A percentile compares a stretch with the other conserved stretches of the same genome.
Evolutionary conservation across 2,329 filamentous ascomycete genomes (phyloP).

Genomic region (Cladophialophora carrionii): DNA sequence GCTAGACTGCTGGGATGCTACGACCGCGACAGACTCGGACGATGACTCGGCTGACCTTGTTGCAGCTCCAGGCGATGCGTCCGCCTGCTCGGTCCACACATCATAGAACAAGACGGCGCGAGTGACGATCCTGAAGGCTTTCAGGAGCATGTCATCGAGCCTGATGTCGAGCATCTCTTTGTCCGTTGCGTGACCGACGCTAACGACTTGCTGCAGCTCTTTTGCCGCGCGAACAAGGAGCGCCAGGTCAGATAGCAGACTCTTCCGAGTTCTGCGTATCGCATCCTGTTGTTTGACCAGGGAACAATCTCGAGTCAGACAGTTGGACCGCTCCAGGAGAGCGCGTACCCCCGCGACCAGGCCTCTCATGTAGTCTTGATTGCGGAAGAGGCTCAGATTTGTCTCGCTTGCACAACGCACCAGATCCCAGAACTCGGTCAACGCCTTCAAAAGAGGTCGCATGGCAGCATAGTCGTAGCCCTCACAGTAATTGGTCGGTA

Average conservation of each 20-base stretch:
- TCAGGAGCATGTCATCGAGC: conserved; percentile 89
- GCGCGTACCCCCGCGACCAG: conserved; percentile 91
- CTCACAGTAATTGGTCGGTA: conserved; percentile 98
- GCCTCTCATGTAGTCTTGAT: conserved; percentile 91
- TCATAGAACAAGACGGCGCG: conserved; percentile 89
- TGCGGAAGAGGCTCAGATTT: conserved; percentile 77
- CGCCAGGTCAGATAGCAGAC: conserved; percentile 84
- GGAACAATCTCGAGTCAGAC: conserved; percentile 77
- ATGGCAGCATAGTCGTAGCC: conserved; percentile 89
- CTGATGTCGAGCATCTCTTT: conserved; percentile 67
- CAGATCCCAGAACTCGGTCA: conserved; percentile 91
- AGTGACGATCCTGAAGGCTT: conserved; percentile 92
- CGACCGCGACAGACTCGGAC: conserved; percentile 1
- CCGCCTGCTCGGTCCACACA: conserved; percentile 67
- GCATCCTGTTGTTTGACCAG: conserved; percentile 75
- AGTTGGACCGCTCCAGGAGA: conserved; percentile 84
- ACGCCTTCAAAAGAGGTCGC: conserved; percentile 77
- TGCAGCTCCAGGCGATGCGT: conserved; percentile 40
- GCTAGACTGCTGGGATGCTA: conserved; percentile 19
- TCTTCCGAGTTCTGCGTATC: conserved; percentile 80
- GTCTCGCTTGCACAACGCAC: conserved; percentile 76
- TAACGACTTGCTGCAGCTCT: conserved; percentile 73
- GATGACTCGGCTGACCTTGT: conserved; percentile 4
- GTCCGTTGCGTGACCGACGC: conserved; percentile 47
- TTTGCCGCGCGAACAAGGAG: conserved; percentile 88